Evolutionary conservation across 2,329 filamentous ascomycete genomes (phyloP), one percentile per base, ranked within the genome.

Genomic region (Cytospora mali): DNA sequence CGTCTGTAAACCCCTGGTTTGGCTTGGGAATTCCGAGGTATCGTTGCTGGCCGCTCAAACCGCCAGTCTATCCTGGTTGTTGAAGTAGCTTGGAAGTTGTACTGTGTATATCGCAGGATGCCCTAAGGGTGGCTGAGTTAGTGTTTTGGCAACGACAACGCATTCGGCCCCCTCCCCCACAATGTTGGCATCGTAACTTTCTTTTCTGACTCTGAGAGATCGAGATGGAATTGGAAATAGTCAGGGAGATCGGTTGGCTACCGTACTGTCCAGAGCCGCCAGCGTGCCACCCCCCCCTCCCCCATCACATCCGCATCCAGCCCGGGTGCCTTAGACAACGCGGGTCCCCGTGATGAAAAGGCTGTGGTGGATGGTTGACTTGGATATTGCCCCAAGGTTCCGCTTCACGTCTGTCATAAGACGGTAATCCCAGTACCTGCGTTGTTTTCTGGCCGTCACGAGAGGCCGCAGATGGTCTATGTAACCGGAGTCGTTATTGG

Each of bases 391-490:
- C 46, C 35, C 50, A 11, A 4, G 49, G 50, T n/a, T 49, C 39
- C 54, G 51, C 55, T 55, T 14, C 18, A 16, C n/a, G n/a, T 29
- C 58, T 58, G 50, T 33, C 27, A 59, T 64, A 35, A 58, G 62
- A 58, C 59, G 61, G 53, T 48, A 56, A 28, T 23, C 35, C 62
- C 35, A 63, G 60, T 65, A 61, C 63, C 63, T 65, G 63, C 63
- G 60, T 65, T 51, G 42, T 33, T 42, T n/a, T 6, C 21, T 57
- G 63, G 63, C 29, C 60, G 60, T 62, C 63, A 65, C 61, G 63
- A 65, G 63, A 46, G 63, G 61, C 61, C 63, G 63, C 63, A 63
- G 63, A 60, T 62, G 59, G 55, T 59, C 42, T n/a, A 14, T 4
- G 28, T 29, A 27, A 10, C 16, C 29, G 33, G 39, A 4, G 56